Conservation (phyloP, 768 basidiomycete species). For the Rhodotorula paludigena region DNA sequence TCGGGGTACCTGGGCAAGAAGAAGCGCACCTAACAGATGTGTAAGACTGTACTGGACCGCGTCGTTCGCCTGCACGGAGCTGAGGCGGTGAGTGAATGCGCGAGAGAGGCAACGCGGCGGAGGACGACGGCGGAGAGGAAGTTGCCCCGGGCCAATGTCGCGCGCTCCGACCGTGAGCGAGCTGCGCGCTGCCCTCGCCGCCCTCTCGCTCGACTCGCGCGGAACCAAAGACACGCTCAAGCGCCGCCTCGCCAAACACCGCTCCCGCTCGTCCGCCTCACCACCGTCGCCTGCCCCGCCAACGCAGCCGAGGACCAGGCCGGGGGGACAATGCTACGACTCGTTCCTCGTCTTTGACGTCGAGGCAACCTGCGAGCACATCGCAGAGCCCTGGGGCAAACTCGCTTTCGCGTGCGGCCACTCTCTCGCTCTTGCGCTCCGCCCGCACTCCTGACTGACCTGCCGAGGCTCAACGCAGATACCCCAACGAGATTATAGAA, state of each 20-base stretch:
- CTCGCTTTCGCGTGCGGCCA: constrained; percentile 31
- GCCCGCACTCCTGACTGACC: too few relatives aligned
- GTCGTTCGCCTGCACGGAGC: too few relatives aligned
- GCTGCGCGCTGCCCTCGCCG: constrained; percentile 43
- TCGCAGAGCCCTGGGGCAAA: constrained; percentile 39
- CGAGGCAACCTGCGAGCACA: constrained; percentile 66
- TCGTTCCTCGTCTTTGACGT: constrained; percentile 83
- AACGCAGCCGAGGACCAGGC: constrained; percentile 6
- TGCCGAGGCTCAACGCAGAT: constrained; percentile 47
- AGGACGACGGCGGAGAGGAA: neutral
- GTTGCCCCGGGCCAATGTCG: neutral
- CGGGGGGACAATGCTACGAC: constrained; percentile 52
- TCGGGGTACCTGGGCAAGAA: too few relatives aligned
- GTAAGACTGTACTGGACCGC: too few relatives aligned
- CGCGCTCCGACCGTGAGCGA: constrained; percentile 39
- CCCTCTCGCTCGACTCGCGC: constrained; percentile 45
- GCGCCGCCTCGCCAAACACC: constrained; percentile 37
- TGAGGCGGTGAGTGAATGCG: neutral
- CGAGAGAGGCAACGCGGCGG: neutral
- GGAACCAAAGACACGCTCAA: constrained; percentile 49
- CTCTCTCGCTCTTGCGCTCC: neutral
- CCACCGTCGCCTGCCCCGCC: neutral
- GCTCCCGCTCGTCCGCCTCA: constrained; percentile 7
- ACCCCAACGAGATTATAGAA: constrained; percentile 88
- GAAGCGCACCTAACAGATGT: too few relatives aligned